These are phyloP conservation scores for Bruguiera parviflora DNA, from an alignment of 345 rosid species.

Conservation along the genomic window DNA sequence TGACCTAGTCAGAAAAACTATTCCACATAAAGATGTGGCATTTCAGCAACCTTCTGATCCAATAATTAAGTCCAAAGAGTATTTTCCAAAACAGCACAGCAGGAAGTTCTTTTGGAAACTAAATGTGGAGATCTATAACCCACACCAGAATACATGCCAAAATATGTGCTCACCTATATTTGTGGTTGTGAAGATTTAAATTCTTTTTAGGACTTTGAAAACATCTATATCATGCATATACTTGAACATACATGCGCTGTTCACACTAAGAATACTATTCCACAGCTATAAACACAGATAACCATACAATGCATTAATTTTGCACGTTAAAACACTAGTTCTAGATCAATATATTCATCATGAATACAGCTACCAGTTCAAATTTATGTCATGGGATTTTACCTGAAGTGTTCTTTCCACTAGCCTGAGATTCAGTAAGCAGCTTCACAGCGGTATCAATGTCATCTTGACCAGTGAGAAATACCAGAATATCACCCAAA, in stretches of 20 bases:
- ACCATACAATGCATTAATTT: not conserved
- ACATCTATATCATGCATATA: not conserved
- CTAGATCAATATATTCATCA: not conserved
- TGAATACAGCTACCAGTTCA: constrained; percentile 5
- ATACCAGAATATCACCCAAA: constrained; percentile 80
- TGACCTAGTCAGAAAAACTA: too few relatives aligned
- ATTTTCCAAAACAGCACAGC: too few relatives aligned
- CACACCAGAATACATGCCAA: too few relatives aligned
- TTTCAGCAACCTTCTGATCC: too few relatives aligned
- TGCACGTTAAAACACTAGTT: constrained; percentile 8
- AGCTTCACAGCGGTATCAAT: constrained; percentile 67
- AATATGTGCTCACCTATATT: not conserved
- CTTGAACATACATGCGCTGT: not conserved
- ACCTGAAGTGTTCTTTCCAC: constrained; percentile 67
- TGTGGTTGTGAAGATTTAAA: not conserved
- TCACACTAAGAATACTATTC: not conserved
- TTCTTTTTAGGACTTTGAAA: not conserved
- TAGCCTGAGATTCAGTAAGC: constrained; percentile 61
- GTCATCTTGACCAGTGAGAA: constrained; percentile 98
- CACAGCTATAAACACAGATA: not conserved
- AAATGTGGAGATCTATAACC: not conserved
- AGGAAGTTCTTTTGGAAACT: too few relatives aligned
- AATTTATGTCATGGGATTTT: constrained; percentile 10
- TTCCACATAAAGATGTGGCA: too few relatives aligned
- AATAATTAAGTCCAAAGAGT: too few relatives aligned